Conservation (phyloP, 768 basidiomycete genomes). For the Suillus cothurnatus region DNA sequence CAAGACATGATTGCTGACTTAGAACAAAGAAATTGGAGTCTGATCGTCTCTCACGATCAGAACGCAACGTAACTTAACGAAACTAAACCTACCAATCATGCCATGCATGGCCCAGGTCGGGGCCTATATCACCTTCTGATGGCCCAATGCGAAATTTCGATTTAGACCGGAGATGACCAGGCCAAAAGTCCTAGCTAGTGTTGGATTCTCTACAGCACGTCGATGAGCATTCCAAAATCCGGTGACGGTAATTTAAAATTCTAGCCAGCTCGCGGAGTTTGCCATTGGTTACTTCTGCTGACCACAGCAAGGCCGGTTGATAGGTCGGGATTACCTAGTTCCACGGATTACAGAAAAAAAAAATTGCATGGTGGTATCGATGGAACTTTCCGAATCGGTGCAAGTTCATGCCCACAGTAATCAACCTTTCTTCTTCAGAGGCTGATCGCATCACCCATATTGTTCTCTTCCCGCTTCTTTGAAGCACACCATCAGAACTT, state of each 20-base stretch:
- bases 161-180: no score
- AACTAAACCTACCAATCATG: not conserved
- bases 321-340: not conserved
- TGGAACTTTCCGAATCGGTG: not conserved
- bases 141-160: not conserved
- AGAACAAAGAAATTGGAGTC: not conserved
- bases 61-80: not conserved
- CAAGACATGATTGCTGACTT: not conserved
- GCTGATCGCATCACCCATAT: not conserved
- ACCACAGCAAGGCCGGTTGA: not conserved
- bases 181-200: no score
- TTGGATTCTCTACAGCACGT: no score
- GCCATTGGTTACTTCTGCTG: no score
- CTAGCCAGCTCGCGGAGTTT: not conserved
- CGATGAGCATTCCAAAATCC: no score
- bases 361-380: not conserved
- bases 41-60: constrained; percentile 1
- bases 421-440: not conserved
- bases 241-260: not conserved
- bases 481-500: not conserved
- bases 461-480: not conserved
- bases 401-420: not conserved
- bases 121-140: not conserved
- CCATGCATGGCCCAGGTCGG: not conserved
- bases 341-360: no score